Percentiles rank a stretch among this genome's conserved stretches.
phyloP scores from a whole-genome alignment of 1,139 yeast species.

The Pneumocystis wakefieldiae region DNA sequence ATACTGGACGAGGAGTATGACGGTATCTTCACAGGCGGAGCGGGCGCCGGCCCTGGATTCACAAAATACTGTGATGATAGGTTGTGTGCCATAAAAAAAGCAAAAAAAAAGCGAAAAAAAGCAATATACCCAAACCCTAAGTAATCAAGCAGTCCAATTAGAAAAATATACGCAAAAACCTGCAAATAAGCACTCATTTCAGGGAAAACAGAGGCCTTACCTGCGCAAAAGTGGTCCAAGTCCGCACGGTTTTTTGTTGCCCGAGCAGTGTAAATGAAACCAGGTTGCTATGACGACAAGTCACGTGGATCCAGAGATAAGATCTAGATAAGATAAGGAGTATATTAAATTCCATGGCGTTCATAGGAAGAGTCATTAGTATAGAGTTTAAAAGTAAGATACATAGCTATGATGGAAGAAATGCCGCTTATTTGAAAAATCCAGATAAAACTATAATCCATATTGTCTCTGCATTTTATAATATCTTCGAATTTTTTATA shows the following conservation, averaged over 20 bases:
- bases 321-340: neutral
- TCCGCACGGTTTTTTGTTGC: too few relatives aligned
- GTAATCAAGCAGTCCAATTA: too few relatives aligned
- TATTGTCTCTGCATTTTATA: neutral
- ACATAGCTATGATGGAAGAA: slow-evolving; percentile 30
- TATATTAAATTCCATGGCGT: neutral
- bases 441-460: slow-evolving; percentile 33
- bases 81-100: neutral
- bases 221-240: too few relatives aligned
- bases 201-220: too few relatives aligned
- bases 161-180: too few relatives aligned
- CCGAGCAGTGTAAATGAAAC: too few relatives aligned
- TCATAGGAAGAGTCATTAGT: slow-evolving; percentile 8
- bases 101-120: neutral
- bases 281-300: too few relatives aligned
- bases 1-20: neutral
- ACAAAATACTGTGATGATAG: slow-evolving; percentile 8
- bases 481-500: slow-evolving; percentile 15
- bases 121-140: too few relatives aligned
- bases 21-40: neutral
- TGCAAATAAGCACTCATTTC: too few relatives aligned
- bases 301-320: too few relatives aligned
- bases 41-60: slow-evolving; percentile 1
- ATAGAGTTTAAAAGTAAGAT: slow-evolving; percentile 24
- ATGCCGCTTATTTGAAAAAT: slow-evolving; percentile 35